phyloP scores from a whole-genome alignment of 352 stramenopile species.

The Phytophthora cryptogea region DNA sequence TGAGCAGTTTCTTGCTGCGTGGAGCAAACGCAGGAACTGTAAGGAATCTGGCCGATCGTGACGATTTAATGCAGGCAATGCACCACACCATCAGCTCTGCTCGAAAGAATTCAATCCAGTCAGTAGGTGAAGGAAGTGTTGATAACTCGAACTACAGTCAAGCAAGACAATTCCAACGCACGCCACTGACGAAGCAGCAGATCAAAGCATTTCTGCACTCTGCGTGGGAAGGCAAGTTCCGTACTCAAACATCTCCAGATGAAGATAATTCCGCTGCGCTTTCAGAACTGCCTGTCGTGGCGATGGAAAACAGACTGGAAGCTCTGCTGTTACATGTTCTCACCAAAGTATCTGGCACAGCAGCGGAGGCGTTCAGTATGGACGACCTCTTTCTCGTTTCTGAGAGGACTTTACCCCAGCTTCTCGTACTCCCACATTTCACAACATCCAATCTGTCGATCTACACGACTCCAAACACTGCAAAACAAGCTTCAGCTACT shows the following conservation, averaged over 20 bases:
- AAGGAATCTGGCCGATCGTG: slow-evolving; percentile 29
- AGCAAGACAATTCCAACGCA: background rate
- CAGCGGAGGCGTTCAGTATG: slow-evolving; percentile 25
- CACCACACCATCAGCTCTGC: slow-evolving; percentile 11
- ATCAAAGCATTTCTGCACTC: slow-evolving; percentile 50
- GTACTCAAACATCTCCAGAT: background rate
- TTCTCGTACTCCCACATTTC: slow-evolving; percentile 33
- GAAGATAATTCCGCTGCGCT: background rate
- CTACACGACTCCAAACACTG: background rate
- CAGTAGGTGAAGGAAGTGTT: slow-evolving; percentile 13
- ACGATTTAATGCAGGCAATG: slow-evolving; percentile 19
- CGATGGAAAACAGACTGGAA: slow-evolving; percentile 50
- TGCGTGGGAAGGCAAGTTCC: slow-evolving; percentile 45
- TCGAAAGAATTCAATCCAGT: slow-evolving; percentile 11
- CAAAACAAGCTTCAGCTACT: background rate
- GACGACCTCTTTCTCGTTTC: slow-evolving; percentile 36
- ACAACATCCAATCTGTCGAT: slow-evolving; percentile 4
- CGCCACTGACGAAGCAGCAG: slow-evolving; percentile 44
- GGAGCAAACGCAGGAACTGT: slow-evolving; percentile 51
- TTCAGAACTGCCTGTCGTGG: slow-evolving; percentile 18
- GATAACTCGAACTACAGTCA: slow-evolving; percentile 1
- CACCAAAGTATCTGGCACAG: background rate
- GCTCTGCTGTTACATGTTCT: slow-evolving; percentile 37
- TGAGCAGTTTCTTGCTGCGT: slow-evolving; percentile 44
- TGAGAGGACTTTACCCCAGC: slow-evolving; percentile 21